A percentile compares a stretch with the other conserved stretches of the same genome.
Conservation (phyloP, 352 stramenopile species). For the Globisporangium canariense region DNA sequence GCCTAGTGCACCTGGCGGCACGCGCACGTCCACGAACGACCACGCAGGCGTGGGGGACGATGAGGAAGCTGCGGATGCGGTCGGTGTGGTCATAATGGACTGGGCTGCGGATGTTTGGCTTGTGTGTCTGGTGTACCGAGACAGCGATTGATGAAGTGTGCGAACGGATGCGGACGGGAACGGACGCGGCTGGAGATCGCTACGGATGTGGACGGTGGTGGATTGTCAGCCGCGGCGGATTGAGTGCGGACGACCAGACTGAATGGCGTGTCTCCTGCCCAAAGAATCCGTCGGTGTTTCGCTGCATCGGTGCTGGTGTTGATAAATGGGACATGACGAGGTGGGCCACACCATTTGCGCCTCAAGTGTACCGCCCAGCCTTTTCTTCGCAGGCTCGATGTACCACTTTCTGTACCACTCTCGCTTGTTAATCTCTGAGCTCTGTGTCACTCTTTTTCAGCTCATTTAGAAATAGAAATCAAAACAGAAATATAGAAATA, state of each 20-base stretch:
- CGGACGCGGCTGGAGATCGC: neutral
- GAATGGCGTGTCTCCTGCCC: conserved; percentile 9
- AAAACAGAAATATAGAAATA: neutral
- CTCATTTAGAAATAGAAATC: neutral
- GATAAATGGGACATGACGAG: too few relatives aligned
- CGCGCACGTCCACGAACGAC: conserved; percentile 60
- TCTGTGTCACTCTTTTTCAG: neutral
- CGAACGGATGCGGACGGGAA: neutral
- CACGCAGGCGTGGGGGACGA: conserved; percentile 13
- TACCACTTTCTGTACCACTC: too few relatives aligned
- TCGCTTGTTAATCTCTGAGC: too few relatives aligned
- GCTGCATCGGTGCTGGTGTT: too few relatives aligned
- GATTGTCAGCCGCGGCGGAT: conserved; percentile 3
- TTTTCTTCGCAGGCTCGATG: too few relatives aligned
- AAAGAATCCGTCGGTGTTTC: conserved; percentile 5
- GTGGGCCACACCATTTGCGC: neutral
- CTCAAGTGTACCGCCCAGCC: neutral
- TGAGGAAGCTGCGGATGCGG: neutral
- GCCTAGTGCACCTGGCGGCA: conserved; percentile 61
- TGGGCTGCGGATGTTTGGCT: neutral
- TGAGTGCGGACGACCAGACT: neutral
- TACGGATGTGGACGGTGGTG: neutral
- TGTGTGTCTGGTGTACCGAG: neutral
- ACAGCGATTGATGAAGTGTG: neutral
- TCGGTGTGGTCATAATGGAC: neutral